Base-by-base conservation (phyloP, 345 rosid genomes). In the Citrus cavaleriei region DNA sequence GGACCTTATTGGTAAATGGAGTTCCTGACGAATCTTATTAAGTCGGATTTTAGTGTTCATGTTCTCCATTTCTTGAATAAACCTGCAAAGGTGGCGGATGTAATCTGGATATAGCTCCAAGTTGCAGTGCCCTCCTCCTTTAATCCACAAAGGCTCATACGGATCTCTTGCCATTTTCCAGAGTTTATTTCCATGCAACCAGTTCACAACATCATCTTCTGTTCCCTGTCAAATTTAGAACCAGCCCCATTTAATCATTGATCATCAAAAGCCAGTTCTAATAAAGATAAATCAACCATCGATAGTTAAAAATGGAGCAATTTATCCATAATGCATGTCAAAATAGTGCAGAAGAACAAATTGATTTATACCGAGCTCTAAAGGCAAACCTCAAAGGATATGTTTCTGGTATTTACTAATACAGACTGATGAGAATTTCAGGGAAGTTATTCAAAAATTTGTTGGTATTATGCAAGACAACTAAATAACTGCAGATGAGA, bases 91-190 rank as follows among this genome's bases (percentile, higher is more conserved):
- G 86, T 94, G 98, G 77, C 91, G 86, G 72, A 97, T 91, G 85
- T 91, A 97, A 75, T 94, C 98, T 0, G 99, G 98, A 84, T 90
- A 97, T 6, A 97, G 90, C 89, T 97, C 99, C 80, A 97, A 85
- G 86, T 97, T 97, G 87, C 98, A 97, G 79, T 94, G 99, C 58
- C 98, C 98, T 24, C 98, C 99, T 32, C 99, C 99, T 87, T 97
- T 94, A 68, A 97, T 94, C 99, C 99, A 97, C 30, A 97, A 80
- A 21, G 99, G 99, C 80, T 94, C 97, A 16, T 91, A 94, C 0
- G 99, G 95, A 72, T 97, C 98, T 80, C 88, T 90, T 0, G 98
- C 95, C 93, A 87, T 87, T 80, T 94, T 90, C 98, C 98, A 97
- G 19, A 97, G 90, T 35, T 94, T 94, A 32, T 92, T 88, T 40